A percentile compares a stretch with the other conserved stretches of the same genome.
Conservation (phyloP, 805 yeast genomes). For the Saccharomycopsis sp. region DNA sequence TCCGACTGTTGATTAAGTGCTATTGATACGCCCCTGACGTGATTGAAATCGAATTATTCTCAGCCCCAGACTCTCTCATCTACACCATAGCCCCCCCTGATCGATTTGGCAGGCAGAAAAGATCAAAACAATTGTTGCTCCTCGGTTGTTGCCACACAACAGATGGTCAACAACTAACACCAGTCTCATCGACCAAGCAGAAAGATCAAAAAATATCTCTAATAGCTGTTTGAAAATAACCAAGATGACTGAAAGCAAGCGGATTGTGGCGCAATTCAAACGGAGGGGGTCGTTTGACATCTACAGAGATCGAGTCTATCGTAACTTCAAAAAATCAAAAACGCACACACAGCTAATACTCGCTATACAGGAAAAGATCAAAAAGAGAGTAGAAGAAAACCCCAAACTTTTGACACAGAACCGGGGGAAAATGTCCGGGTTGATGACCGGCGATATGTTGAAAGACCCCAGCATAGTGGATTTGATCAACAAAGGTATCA, state of each 20-base stretch:
- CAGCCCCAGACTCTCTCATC: too few species aligned
- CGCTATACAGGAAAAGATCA: conserved; percentile 9
- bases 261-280: conserved; percentile 13
- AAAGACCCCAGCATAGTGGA: conserved; percentile 11
- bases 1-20: too few species aligned
- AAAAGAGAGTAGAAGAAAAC: conserved; percentile 4
- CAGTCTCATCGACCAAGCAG: too few species aligned
- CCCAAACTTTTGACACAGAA: conserved; percentile 9
- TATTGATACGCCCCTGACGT: too few species aligned
- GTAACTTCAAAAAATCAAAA: conserved; percentile 1
- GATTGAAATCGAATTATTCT: too few species aligned
- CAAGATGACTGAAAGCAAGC: conserved; percentile 11
- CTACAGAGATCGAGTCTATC: conserved; percentile 10
- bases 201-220: too few species aligned
- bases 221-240: background rate
- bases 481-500: conserved; percentile 10
- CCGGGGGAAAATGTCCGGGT: conserved; percentile 17
- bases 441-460: conserved; percentile 17
- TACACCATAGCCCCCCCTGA: too few species aligned
- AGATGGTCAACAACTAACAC: too few species aligned
- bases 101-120: too few species aligned
- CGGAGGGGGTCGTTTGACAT: conserved; percentile 18
- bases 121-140: too few species aligned
- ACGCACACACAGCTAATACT: background rate
- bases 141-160: too few species aligned